Percentiles rank a stretch among this genome's conserved stretches.
phyloP scores from a whole-genome alignment of 306 rosid species.

The Citrullus colocynthis region DNA sequence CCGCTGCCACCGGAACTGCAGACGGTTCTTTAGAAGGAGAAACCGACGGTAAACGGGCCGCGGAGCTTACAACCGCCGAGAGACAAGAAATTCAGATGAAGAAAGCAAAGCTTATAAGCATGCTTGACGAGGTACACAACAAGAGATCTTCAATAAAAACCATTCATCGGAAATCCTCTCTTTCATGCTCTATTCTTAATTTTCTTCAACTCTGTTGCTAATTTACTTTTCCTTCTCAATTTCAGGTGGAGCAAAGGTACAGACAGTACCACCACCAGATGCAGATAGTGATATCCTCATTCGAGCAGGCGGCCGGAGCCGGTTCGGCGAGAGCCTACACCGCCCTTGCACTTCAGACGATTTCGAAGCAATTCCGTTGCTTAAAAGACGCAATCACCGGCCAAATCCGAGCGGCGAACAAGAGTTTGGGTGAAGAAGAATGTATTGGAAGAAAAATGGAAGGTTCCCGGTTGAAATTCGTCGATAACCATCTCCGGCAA shows the following conservation, averaged over 20 bases:
- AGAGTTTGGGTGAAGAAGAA: slow-evolving; percentile 87
- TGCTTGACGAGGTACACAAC: slow-evolving; percentile 80
- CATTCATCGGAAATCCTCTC: background rate
- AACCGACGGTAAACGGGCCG: slow-evolving; percentile 30
- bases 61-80: slow-evolving; percentile 65
- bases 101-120: slow-evolving; percentile 76
- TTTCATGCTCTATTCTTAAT: background rate
- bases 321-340: slow-evolving; percentile 88
- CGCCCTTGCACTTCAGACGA: slow-evolving; percentile 75
- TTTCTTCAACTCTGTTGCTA: background rate
- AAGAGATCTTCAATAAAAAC: background rate
- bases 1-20: slow-evolving; percentile 31
- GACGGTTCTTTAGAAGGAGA: slow-evolving; percentile 35
- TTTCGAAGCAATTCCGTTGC: slow-evolving; percentile 86
- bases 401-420: slow-evolving; percentile 57
- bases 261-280: slow-evolving; percentile 84
- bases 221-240: background rate
- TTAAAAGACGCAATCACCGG: slow-evolving; percentile 71
- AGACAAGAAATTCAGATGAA: slow-evolving; percentile 96
- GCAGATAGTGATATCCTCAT: slow-evolving; percentile 67
- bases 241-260: slow-evolving; percentile 90
- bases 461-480: slow-evolving; percentile 82
- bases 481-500: slow-evolving; percentile 79
- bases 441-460: slow-evolving; percentile 49
- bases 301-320: slow-evolving; percentile 72